A percentile compares a stretch with the other conserved stretches of the same genome.
Conservation (phyloP, 192 early-diverging fungal genomes). For the Phycomyces blakesleeanus region DNA sequence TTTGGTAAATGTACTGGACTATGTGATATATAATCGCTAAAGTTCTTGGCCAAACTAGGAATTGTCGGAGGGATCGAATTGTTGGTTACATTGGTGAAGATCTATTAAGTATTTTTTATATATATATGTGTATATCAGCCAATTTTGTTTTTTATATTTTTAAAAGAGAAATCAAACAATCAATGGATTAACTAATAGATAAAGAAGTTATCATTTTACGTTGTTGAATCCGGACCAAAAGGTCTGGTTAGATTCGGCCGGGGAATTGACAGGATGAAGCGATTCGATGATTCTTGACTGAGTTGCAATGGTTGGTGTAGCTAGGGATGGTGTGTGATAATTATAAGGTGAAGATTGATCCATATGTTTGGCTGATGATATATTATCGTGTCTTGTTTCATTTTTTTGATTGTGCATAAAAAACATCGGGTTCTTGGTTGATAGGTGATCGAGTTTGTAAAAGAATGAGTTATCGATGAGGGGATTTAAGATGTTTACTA, state of each 20-base stretch:
- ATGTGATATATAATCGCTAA: constrained; percentile 31
- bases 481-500: not conserved
- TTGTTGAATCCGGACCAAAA: constrained; percentile 33
- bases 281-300: constrained; percentile 9
- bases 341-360: not conserved
- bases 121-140: too few species aligned
- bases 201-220: constrained; percentile 16
- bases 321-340: not conserved
- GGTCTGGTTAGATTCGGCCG: constrained; percentile 2
- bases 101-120: too few species aligned
- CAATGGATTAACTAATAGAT: too few species aligned
- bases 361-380: not conserved
- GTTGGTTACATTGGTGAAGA: constrained; percentile 23
- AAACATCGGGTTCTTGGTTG: constrained; percentile 12
- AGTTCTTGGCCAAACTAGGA: constrained; percentile 30
- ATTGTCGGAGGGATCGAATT: constrained; percentile 31
- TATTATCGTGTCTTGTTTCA: not conserved
- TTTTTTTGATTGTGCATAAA: constrained; percentile 4
- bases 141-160: too few species aligned
- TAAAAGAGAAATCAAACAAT: too few species aligned
- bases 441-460: constrained; percentile 18
- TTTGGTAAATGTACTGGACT: constrained; percentile 20
- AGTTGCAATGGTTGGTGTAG: not conserved
- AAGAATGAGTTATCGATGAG: constrained; percentile 18
- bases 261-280: constrained; percentile 8